Conservation (phyloP, 192 early-diverging fungal genomes). For the Glomus cerebriforme region DNA sequence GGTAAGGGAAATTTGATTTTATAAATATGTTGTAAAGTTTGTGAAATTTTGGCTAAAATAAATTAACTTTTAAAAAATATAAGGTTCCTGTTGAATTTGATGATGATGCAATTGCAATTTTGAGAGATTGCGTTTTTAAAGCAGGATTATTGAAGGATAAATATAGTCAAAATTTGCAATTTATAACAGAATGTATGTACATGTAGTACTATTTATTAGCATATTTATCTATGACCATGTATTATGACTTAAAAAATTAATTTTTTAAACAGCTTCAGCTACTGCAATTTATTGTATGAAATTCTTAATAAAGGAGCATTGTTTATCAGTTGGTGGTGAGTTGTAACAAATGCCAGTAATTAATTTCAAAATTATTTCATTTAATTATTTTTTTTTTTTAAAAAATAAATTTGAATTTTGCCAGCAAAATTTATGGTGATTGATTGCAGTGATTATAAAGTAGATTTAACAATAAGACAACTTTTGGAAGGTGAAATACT, state of each 20-base stretch:
- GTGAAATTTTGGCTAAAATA: too few species aligned
- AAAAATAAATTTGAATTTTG: too few species aligned
- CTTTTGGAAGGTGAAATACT: not conserved
- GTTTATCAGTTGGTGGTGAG: not conserved
- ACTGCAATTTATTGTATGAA: not conserved
- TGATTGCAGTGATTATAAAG: slow-evolving; percentile 56
- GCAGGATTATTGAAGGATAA: not conserved
- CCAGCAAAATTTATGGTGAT: slow-evolving; percentile 53
- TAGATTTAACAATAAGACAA: slow-evolving; percentile 45
- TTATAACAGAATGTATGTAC: not conserved
- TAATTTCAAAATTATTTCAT: too few species aligned
- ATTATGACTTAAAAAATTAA: too few species aligned
- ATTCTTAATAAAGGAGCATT: not conserved
- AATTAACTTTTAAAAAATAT: not conserved
- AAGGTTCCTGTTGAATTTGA: not conserved
- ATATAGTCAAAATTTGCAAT: not conserved
- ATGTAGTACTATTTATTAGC: too few species aligned
- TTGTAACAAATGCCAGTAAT: not conserved
- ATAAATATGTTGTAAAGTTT: too few species aligned
- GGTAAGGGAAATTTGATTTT: too few species aligned
- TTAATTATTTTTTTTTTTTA: too few species aligned
- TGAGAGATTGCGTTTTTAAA: not conserved
- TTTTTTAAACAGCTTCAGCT: not conserved
- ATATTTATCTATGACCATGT: too few species aligned
- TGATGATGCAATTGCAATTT: not conserved